A percentile compares a stretch with the other conserved stretches of the same genome.
phyloP scores from a whole-genome alignment of 75 land plant species.

The Cunninghamia lanceolata region DNA sequence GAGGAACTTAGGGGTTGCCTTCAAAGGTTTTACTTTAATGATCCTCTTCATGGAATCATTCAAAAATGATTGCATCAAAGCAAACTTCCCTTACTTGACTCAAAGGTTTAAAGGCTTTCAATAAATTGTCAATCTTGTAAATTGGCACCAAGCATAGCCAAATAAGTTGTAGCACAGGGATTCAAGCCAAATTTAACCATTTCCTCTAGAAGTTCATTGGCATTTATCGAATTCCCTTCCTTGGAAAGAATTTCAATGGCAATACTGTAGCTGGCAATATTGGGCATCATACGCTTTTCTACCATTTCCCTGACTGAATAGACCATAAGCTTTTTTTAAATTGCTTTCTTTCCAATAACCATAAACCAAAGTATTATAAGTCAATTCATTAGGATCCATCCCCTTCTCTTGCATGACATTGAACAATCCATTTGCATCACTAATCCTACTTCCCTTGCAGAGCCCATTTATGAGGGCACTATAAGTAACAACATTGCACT shows the following conservation, averaged over 20 bases:
- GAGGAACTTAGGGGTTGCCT: too few species aligned
- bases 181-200: conserved; percentile 39
- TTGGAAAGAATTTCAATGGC: conserved; percentile 42
- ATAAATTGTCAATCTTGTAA: too few species aligned
- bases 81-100: too few species aligned
- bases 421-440: conserved; percentile 43
- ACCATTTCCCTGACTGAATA: conserved; percentile 65
- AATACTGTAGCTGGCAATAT: conserved; percentile 38
- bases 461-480: conserved; percentile 64
- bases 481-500: conserved; percentile 53
- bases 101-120: too few species aligned
- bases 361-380: conserved; percentile 62
- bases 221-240: conserved; percentile 45
- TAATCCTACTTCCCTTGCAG: conserved; percentile 45
- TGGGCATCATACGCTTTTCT: conserved; percentile 42
- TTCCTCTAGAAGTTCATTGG: conserved; percentile 35
- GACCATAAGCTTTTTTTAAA: conserved; percentile 53
- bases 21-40: too few species aligned
- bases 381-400: conserved; percentile 53
- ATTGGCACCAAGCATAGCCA: too few species aligned
- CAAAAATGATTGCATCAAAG: too few species aligned
- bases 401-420: too few species aligned
- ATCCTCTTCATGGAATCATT: too few species aligned
- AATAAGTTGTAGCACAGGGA: too few species aligned
- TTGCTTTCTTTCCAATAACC: conserved; percentile 58